Base-by-base conservation (phyloP, 306 rosid species). In the Crotalaria pallida region DNA sequence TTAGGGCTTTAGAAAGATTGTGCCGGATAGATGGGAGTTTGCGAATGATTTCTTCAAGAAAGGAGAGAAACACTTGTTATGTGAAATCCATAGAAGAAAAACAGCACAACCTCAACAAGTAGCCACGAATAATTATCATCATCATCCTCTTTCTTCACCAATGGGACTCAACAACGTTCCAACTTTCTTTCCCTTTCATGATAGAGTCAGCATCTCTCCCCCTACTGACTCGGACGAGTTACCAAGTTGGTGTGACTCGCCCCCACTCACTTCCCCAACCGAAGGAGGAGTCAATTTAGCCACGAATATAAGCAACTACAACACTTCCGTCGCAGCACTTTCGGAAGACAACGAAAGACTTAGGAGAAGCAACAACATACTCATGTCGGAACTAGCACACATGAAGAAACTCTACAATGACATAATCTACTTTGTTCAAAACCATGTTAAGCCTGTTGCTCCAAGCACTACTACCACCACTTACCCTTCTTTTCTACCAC, bases 1-100 rank as follows among this genome's bases (percentile, higher is more conserved):
- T 48, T 82, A 89, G 96, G 96, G 96, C 81, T 89, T 89, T 62
- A 75, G 96, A 21, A 89, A 89, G 96, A 87, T 89, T 63, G 96
- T 89, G 10, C 96, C 96, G 7, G 96, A 89, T 68, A 66, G 96
- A 47, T 89, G 96, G 96, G 96, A 89, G 81, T 89, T 89, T 31
- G 96, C 96, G 0, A 89, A 89, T 70, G 96, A 89, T 23, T 89
- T 85, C 60, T 89, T 89, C 83, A 87, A 87, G 73, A 89, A 85
- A 47, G 96, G 96, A 10, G 92, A 89, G 79, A 87, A 89, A 78
- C 96, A 89, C 51, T 77, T 87, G 80, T 81, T 89, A 1, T 89
- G 96, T 43, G 92, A 89, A 83, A 89, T 89, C 79, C 92, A 89
- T 51, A 53, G 96, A 23, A 77, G 96, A 55, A 89, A 89, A 55